phyloP scores from a whole-genome alignment of 805 yeast genomes.

The Blastobotrys americana region DNA sequence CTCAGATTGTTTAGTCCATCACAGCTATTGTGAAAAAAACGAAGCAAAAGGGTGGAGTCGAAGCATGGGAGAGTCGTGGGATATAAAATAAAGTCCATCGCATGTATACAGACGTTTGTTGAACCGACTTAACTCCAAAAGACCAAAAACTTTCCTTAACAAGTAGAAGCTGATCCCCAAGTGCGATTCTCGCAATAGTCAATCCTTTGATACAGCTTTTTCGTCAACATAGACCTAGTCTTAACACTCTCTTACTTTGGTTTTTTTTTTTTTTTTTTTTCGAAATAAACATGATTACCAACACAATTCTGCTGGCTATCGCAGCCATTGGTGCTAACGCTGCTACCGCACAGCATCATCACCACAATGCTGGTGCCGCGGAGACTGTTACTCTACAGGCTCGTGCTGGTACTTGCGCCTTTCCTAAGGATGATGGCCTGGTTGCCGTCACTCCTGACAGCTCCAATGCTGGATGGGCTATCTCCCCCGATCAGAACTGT shows the following conservation, averaged over 20 bases:
- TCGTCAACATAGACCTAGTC: not conserved
- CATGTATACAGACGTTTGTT: too few species aligned
- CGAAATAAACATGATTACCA: constrained; percentile 5
- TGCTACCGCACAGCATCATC: constrained; percentile 3
- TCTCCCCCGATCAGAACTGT: constrained; percentile 67
- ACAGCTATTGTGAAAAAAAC: not conserved
- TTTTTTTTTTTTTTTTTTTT: too few species aligned
- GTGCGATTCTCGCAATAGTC: too few species aligned
- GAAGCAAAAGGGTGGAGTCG: not conserved
- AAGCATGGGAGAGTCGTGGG: not conserved
- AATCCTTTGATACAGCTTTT: too few species aligned
- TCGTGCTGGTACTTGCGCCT: constrained; percentile 41
- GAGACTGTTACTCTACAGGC: not conserved
- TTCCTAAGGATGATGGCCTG: constrained; percentile 61
- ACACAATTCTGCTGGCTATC: constrained; percentile 1
- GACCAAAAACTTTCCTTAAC: too few species aligned
- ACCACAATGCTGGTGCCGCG: constrained; percentile 1
- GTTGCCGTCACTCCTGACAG: constrained; percentile 57
- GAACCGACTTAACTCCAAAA: not conserved
- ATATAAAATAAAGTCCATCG: too few species aligned
- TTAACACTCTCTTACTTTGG: not conserved
- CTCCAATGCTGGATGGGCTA: constrained; percentile 79
- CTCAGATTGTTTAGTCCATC: too few species aligned
- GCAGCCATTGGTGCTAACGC: not conserved
- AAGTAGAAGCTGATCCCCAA: too few species aligned